Conservation (phyloP, 495 filamentous ascomycete species). For the Entonaema liquescens region DNA sequence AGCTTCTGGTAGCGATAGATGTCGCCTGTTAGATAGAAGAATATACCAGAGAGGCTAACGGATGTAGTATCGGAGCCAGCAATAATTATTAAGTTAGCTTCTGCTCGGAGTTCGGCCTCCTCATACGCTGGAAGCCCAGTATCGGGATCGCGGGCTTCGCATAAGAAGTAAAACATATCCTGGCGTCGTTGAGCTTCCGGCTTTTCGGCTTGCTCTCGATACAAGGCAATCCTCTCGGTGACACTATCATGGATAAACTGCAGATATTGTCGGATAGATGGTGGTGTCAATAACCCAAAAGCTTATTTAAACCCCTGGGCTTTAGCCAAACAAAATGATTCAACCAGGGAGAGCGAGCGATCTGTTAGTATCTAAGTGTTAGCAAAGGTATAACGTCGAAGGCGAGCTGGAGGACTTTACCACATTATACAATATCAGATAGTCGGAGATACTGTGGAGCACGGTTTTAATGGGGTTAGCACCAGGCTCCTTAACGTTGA, state of each 20-base stretch:
- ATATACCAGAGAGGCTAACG: conserved; percentile 58
- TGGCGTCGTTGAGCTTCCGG: conserved; percentile 29
- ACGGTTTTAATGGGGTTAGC: conserved; percentile 37
- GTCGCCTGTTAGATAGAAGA: conserved; percentile 61
- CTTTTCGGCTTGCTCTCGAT: conserved; percentile 11
- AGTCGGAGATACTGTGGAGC: conserved; percentile 35
- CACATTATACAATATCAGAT: conserved; percentile 36
- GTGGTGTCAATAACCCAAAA: conserved; percentile 6
- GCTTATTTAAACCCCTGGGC: conserved; percentile 22
- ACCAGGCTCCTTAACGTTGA: conserved; percentile 55
- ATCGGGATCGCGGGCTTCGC: conserved; percentile 41
- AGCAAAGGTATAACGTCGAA: neutral
- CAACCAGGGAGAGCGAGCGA: conserved; percentile 22
- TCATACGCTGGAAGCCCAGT: conserved; percentile 40
- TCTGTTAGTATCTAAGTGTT: neutral
- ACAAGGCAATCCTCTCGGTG: conserved; percentile 14
- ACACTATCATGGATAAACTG: conserved; percentile 31
- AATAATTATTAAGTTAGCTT: conserved; percentile 42
- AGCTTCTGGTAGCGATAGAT: conserved; percentile 51
- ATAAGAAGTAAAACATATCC: conserved; percentile 49
- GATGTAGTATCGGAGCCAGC: conserved; percentile 51
- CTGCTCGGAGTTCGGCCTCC: conserved; percentile 29
- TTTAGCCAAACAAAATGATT: conserved; percentile 26
- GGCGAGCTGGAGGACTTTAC: conserved; percentile 14
- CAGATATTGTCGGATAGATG: conserved; percentile 1